phyloP scores from a whole-genome alignment of 306 rosid species.

The Psophocarpus tetragonolobus region DNA sequence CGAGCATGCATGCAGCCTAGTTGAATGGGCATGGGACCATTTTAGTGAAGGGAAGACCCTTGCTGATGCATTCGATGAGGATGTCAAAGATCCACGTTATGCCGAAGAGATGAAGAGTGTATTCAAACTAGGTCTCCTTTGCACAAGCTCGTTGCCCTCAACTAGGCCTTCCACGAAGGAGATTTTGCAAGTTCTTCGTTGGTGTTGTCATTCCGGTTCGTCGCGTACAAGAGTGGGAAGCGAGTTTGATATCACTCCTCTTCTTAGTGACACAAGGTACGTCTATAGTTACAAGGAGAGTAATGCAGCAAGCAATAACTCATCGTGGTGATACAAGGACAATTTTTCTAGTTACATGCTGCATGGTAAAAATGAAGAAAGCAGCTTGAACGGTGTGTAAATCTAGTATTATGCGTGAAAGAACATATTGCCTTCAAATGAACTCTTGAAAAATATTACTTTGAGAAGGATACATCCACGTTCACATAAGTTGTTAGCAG shows the following conservation, averaged over 20 bases:
- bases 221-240: constrained; percentile 38
- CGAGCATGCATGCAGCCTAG: constrained; percentile 59
- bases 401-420: not conserved
- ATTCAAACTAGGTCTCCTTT: constrained; percentile 75
- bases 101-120: constrained; percentile 59
- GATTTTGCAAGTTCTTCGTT: constrained; percentile 66
- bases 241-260: constrained; percentile 60
- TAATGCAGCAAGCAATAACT: constrained; percentile 32
- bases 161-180: constrained; percentile 71
- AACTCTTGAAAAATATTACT: too few relatives aligned
- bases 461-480: too few relatives aligned
- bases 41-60: constrained; percentile 54
- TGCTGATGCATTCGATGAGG: constrained; percentile 55
- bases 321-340: constrained; percentile 48
- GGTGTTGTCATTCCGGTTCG: constrained; percentile 37
- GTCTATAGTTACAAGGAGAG: constrained; percentile 59
- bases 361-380: constrained; percentile 31
- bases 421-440: too few relatives aligned
- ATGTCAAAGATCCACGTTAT: constrained; percentile 51
- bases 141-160: constrained; percentile 67
- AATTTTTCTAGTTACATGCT: constrained; percentile 53
- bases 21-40: constrained; percentile 76
- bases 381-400: constrained; percentile 34
- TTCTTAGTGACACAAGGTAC: constrained; percentile 53
- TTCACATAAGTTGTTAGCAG: too few relatives aligned